phyloP scores from a whole-genome alignment of 805 yeast genomes.

The Torulaspora gathmanii region DNA sequence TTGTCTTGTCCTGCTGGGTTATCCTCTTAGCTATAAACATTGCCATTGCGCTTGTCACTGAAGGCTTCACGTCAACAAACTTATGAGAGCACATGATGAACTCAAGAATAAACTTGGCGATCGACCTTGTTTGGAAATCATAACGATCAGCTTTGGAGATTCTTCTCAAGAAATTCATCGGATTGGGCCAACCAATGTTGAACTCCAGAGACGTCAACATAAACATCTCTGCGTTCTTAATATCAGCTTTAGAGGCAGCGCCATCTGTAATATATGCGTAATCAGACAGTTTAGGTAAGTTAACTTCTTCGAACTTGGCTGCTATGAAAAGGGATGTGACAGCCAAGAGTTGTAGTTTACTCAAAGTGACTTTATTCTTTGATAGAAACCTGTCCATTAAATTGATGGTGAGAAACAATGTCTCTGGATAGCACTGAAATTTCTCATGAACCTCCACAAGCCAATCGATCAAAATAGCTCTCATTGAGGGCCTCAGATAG shows the following conservation, averaged over 20 bases:
- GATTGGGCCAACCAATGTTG: slow-evolving; percentile 79
- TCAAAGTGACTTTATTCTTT: slow-evolving; percentile 65
- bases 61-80: slow-evolving; percentile 69
- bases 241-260: slow-evolving; percentile 73
- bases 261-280: slow-evolving; percentile 88
- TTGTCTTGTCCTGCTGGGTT: slow-evolving; percentile 20
- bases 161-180: slow-evolving; percentile 83
- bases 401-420: slow-evolving; percentile 76
- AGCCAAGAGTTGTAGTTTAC: slow-evolving; percentile 77
- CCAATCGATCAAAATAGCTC: slow-evolving; percentile 91
- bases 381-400: slow-evolving; percentile 85
- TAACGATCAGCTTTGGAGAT: slow-evolving; percentile 89
- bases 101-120: slow-evolving; percentile 81
- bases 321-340: slow-evolving; percentile 84
- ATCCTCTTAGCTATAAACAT: slow-evolving; percentile 78
- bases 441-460: slow-evolving; percentile 81
- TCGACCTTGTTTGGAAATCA: slow-evolving; percentile 74
- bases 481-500: slow-evolving; percentile 71
- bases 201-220: slow-evolving; percentile 68
- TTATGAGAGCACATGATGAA: slow-evolving; percentile 69
- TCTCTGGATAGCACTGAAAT: slow-evolving; percentile 80
- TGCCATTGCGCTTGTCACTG: slow-evolving; percentile 79
- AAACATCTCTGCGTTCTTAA: slow-evolving; percentile 75
- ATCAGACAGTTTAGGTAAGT: slow-evolving; percentile 76
- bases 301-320: slow-evolving; percentile 90